These are phyloP conservation scores for Termitomyces sp. DNA, from an alignment of 768 basidiomycete species.

Conservation along the genomic window DNA sequence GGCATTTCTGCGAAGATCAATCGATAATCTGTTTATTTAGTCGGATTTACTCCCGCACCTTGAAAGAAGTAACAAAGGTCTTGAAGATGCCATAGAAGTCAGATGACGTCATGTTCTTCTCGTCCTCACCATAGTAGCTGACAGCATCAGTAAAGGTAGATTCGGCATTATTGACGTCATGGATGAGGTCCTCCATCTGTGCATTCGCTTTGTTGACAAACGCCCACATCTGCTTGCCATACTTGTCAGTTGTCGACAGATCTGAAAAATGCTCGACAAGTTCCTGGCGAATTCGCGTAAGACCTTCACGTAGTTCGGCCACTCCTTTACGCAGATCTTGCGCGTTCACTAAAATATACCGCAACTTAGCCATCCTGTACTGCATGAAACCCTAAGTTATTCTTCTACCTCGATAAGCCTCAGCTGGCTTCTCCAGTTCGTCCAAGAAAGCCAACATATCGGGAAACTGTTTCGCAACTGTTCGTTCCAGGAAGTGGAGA, in stretches of 20 bases:
- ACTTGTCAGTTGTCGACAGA: constrained; percentile 65
- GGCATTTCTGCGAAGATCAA: constrained; percentile 68
- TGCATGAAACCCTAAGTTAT: neutral
- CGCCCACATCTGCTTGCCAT: constrained; percentile 88
- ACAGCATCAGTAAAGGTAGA: constrained; percentile 80
- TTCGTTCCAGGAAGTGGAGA: constrained; percentile 90
- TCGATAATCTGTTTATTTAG: neutral
- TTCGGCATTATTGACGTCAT: constrained; percentile 85
- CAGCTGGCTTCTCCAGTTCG: constrained; percentile 84
- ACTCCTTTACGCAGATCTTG: constrained; percentile 80
- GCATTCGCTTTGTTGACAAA: constrained; percentile 74
- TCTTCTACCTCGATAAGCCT: constrained; percentile 80
- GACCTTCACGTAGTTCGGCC: constrained; percentile 63
- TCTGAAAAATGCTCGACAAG: constrained; percentile 76
- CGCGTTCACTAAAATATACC: constrained; percentile 59
- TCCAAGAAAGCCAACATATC: constrained; percentile 85
- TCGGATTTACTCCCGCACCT: constrained; percentile 31
- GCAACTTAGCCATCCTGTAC: constrained; percentile 3
- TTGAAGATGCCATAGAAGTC: constrained; percentile 98
- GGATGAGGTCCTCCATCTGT: constrained; percentile 77
- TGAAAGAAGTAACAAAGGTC: constrained; percentile 93
- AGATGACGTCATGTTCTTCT: constrained; percentile 75
- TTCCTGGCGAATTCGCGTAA: constrained; percentile 78
- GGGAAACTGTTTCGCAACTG: constrained; percentile 82
- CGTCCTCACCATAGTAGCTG: constrained; percentile 91